Base-by-base conservation (phyloP, 176 grass and related monocot genomes). In the Thinopyrum elongatum region DNA sequence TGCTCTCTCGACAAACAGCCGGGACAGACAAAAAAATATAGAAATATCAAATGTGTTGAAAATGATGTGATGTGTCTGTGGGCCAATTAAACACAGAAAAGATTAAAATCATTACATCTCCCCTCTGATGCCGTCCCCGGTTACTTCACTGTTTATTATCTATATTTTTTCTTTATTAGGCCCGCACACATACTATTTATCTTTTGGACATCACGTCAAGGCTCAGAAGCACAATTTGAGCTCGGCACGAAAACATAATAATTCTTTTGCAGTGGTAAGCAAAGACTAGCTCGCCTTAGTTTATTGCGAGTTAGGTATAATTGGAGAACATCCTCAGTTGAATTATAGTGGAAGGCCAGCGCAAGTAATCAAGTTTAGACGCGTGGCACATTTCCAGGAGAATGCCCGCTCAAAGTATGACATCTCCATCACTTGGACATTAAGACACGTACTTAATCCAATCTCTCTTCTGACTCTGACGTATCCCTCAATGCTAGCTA, bases 131-230 rank as follows among this genome's bases (percentile, higher is more conserved):
- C 70, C 57, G 17, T 39, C 75, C 62, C 68, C 10, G 19, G 80
- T 87, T 60, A 80, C 80, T 80, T 84, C 66, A 75, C 75, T 46
- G 42, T 13, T 12, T 46, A 41, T 41, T 7, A 1, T 41, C 3
- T 34, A 34, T 34, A 34, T 41, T 41, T 39, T 9, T 2, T 10
- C 8, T 9, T 41, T 10, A 41, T 41, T 10, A 41, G 38, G 38
- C 38, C 10, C 4, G 44, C 62, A 70, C 16, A 6, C 13, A 6
- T 9, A 60, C 81, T 74, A 83, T 26, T 84, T 80, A 80, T 80
- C 81, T 87, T 84, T 84, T 84, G 27, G 26, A 74, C 89, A 70
- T 87, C 89, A 90, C 85, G 87, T 90, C 75, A 80, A 46, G n/a
- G n/a, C n/a, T n/a, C n/a, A n/a, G 60, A 69, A 80, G 44, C 84